phyloP scores from a whole-genome alignment of 2,329 filamentous ascomycete species.

The Colletotrichum spaethianum region DNA sequence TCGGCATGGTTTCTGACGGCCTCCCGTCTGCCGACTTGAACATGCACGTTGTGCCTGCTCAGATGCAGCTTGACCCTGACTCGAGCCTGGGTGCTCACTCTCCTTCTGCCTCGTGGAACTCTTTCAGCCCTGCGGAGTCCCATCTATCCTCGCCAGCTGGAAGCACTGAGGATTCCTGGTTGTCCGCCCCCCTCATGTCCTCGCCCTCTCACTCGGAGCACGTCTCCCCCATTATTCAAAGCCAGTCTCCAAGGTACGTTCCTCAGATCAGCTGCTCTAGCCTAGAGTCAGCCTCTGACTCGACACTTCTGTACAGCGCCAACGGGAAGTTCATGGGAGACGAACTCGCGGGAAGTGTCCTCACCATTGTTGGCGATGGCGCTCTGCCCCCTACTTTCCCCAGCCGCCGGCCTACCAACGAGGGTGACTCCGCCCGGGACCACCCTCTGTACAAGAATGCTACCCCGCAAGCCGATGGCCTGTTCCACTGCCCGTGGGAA shows the following conservation, averaged over 20 bases:
- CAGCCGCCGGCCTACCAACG: slow-evolving; percentile 63
- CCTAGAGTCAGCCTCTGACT: slow-evolving; percentile 49
- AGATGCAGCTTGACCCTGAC: slow-evolving; percentile 69
- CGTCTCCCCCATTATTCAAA: slow-evolving; percentile 65
- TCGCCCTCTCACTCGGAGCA: slow-evolving; percentile 62
- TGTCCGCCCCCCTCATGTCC: slow-evolving; percentile 54
- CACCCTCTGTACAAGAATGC: slow-evolving; percentile 81
- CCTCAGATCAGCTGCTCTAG: slow-evolving; percentile 41
- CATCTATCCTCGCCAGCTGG: slow-evolving; percentile 39
- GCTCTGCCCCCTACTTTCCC: slow-evolving; percentile 58
- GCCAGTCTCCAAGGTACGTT: slow-evolving; percentile 69
- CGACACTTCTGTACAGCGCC: slow-evolving; percentile 50
- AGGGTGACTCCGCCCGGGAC: slow-evolving; percentile 72
- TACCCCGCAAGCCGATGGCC: slow-evolving; percentile 77
- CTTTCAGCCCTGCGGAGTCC: slow-evolving; percentile 44
- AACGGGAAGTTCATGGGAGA: slow-evolving; percentile 52
- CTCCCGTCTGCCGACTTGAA: slow-evolving; percentile 61
- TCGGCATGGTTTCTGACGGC: slow-evolving; percentile 59
- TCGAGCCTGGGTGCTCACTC: slow-evolving; percentile 63
- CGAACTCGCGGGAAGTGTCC: slow-evolving; percentile 40
- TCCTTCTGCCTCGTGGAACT: slow-evolving; percentile 63
- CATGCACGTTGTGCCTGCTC: slow-evolving; percentile 69
- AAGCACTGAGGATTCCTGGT: slow-evolving; percentile 40
- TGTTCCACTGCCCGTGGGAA: slow-evolving; percentile 94
- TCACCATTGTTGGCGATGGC: slow-evolving; percentile 53